Percentiles rank a stretch among this genome's conserved stretches.
phyloP scores from a whole-genome alignment of 352 stramenopile genomes.

The Globisporangium ultimum region DNA sequence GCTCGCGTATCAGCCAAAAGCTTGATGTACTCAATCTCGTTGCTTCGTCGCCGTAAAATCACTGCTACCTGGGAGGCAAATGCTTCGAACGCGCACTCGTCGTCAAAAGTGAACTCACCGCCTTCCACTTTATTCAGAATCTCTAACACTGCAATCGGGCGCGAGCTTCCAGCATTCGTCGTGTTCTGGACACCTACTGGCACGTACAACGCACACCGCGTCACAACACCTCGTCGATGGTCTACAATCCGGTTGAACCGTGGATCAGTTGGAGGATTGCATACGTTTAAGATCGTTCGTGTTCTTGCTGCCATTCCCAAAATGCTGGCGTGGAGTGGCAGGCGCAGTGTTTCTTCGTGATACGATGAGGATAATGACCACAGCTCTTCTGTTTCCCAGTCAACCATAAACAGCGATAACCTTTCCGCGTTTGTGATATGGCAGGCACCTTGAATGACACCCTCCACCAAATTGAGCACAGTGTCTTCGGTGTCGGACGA shows the following conservation, averaged over 20 bases:
- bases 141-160: slow-evolving; percentile 83
- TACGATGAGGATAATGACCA: slow-evolving; percentile 81
- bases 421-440: slow-evolving; percentile 82
- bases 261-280: slow-evolving; percentile 49
- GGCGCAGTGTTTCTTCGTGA: slow-evolving; percentile 60
- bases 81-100: slow-evolving; percentile 83
- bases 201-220: slow-evolving; percentile 77
- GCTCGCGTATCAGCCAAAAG: slow-evolving; percentile 74
- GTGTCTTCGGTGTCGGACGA: slow-evolving; percentile 82
- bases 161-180: slow-evolving; percentile 30
- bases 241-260: slow-evolving; percentile 60
- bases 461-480: slow-evolving; percentile 80
- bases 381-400: slow-evolving; percentile 80
- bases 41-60: slow-evolving; percentile 74
- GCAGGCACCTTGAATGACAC: slow-evolving; percentile 71
- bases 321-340: slow-evolving; percentile 56
- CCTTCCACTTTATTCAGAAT: slow-evolving; percentile 85
- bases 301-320: slow-evolving; percentile 57
- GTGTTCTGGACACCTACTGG: slow-evolving; percentile 72
- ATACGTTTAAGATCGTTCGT: slow-evolving; percentile 70
- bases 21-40: slow-evolving; percentile 90
- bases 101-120: slow-evolving; percentile 73
- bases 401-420: slow-evolving; percentile 78
- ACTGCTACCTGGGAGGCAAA: slow-evolving; percentile 86
- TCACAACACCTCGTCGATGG: slow-evolving; percentile 52